Base-by-base conservation (phyloP, 306 rosid genomes). In the Ziziphus jujuba region DNA sequence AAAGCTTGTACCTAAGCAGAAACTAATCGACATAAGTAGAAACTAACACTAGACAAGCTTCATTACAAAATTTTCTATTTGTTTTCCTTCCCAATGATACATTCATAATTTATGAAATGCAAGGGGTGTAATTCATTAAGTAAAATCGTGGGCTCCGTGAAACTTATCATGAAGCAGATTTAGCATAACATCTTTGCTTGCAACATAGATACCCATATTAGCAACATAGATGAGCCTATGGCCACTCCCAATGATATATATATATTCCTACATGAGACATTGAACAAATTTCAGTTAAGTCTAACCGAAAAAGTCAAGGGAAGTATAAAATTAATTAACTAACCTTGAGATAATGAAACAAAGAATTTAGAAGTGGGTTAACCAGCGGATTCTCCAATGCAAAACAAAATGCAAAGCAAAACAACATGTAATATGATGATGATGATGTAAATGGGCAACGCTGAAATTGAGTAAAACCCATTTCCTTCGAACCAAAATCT, bases 121-220 rank as follows among this genome's bases (percentile, higher is more conserved):
- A 19, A 19, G 11, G 58, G 8, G 28, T 54, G 7, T 28, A 10
- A 31, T 93, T 25, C 99, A n/a, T n/a, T n/a, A n/a, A n/a, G n/a
- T 96, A 20, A 95, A 95, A 83, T 95, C 99, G 75, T 95, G 90
- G 64, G 99, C 99, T 40, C 89, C 91, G 2, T 97, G 96, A 78
- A 95, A 90, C 74, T 84, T 80, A 2, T 87, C 85, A 17, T 92
- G 79, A 43, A 95, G 96, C 63, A 95, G 84, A 72, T 82, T 85
- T 22, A 95, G 52, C 99, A 95, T 95, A 59, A 65, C 97, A 77
- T 90, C 21, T 84, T 90, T 93, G 83, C 97, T 93, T 70, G 90
- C 88, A 63, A 93, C 99, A 82, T 95, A 93, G 28, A 93, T 93
- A 79, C 99, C 99, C 97, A 93, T 93, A 80, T 96, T 93, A 54